Percentiles rank a stretch among this genome's conserved stretches.
Evolutionary conservation across 148 eudicot species (phyloP).

Genomic region (Euryodendron excelsum): DNA sequence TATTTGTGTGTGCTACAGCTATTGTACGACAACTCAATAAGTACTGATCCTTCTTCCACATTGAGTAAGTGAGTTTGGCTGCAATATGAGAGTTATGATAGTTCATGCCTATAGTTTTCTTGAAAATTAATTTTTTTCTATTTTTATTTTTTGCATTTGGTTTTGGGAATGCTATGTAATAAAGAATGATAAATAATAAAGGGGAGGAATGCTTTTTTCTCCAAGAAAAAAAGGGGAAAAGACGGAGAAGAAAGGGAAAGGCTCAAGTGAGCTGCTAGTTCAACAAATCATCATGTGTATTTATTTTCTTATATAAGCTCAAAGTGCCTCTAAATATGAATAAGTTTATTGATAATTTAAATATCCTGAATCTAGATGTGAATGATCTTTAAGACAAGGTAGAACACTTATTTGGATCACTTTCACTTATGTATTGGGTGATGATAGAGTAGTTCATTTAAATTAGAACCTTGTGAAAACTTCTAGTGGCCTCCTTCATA

Average conservation of each 20-base stretch:
- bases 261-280: slow-evolving; percentile 12
- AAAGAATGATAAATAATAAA: neutral
- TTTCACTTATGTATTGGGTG: too few relatives aligned
- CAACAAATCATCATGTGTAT: too few relatives aligned
- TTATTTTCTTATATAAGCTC: too few relatives aligned
- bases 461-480: too few relatives aligned
- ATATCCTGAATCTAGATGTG: too few relatives aligned
- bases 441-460: too few relatives aligned
- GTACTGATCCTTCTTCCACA: neutral
- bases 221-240: neutral
- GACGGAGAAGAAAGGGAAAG: neutral
- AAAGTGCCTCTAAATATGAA: too few relatives aligned
- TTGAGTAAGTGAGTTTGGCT: neutral
- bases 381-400: neutral
- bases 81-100: neutral
- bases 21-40: neutral
- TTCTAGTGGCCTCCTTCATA: too few relatives aligned
- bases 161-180: neutral
- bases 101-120: neutral
- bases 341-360: too few relatives aligned
- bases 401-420: too few relatives aligned
- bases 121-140: neutral
- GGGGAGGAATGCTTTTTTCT: neutral
- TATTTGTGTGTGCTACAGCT: neutral
- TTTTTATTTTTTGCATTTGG: neutral